Percentiles rank a stretch among this genome's conserved stretches.
Conservation (phyloP, 2,329 filamentous ascomycete genomes). For the Fusarium vanettenii region DNA sequence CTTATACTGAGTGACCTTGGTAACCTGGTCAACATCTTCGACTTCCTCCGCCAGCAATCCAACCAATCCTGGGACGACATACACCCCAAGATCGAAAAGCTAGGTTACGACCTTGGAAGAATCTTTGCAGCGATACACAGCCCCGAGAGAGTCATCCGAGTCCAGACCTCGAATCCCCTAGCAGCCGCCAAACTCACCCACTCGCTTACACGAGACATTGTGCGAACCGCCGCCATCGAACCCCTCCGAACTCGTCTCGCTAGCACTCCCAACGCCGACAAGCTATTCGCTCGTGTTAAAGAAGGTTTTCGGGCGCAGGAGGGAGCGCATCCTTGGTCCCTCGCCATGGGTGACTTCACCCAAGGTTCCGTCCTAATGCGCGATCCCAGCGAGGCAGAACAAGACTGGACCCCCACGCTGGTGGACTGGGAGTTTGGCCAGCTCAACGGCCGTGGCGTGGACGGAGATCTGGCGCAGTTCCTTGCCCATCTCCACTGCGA, state of each 20-base stretch:
- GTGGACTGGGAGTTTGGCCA: constrained; percentile 37
- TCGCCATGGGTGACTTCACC: constrained; percentile 33
- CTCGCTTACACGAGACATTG: constrained; percentile 14
- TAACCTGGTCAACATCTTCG: background rate
- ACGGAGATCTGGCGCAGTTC: constrained; percentile 37
- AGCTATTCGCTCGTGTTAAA: constrained; percentile 9
- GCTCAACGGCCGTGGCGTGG: constrained; percentile 30
- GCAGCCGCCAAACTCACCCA: constrained; percentile 11
- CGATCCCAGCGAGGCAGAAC: background rate
- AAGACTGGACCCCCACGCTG: constrained; percentile 18
- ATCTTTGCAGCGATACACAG: background rate
- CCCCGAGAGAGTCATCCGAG: background rate
- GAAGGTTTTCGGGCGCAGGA: constrained; percentile 15
- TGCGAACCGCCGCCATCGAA: constrained; percentile 23
- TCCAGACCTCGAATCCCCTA: background rate
- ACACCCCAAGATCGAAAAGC: background rate
- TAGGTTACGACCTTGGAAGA: background rate
- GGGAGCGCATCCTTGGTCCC: constrained; percentile 7
- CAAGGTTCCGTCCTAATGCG: constrained; percentile 28
- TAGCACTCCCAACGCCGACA: constrained; percentile 5
- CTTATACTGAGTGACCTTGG: background rate
- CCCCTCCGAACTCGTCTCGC: constrained; percentile 5
- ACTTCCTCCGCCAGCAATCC: background rate
- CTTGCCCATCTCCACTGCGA: constrained; percentile 30
- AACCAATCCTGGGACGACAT: background rate